Evolutionary conservation across 2,329 filamentous ascomycete species (phyloP), one percentile per base, ranked within the genome.

Genomic region (Ophiostoma novo-ulmi): DNA sequence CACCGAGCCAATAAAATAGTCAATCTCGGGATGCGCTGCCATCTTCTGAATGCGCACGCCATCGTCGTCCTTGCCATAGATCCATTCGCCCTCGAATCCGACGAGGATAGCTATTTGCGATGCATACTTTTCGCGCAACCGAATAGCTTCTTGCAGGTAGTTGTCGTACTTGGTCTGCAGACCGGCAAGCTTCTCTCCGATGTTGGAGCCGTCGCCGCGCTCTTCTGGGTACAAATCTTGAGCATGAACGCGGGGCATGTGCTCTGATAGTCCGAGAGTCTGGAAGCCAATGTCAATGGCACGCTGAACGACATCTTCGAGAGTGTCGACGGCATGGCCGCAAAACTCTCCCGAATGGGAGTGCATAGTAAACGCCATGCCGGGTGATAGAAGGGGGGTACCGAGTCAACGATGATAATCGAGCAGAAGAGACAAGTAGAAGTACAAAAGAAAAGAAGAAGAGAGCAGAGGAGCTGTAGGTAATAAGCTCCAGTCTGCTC

Each of bases 271-370:
- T 31, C 91, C 93, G 77, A 97, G 93, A 26, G 91, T 91, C 73
- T 88, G 87, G 85, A 96, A 95, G 63, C 91, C 89, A 73, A 90
- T 85, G 67, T 84, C 80, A 75, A 98, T 92, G 74, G 94, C 94
- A 14, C 89, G 86, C 77, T 89, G 86, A 75, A 98, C 83, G 67
- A 98, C 87, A 74, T 93, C 89, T 79, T 98, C 94, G 11, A 99
- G 86, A 26, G 88, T 85, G 78, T 97, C 88, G 78, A 90, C 88
- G 68, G 95, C 95, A 82, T 99, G 95, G 75, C 90, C 88, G 82
- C 95, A 99, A 83, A 99, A 99, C 79, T 99, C 92, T 74, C 95
- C 95, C 52, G 95, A 98, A 82, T 99, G 95, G 77, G 93, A 97
- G 81, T 99, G 95, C 84, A 98, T 96, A 5, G 95, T 96, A 82